These are phyloP conservation scores for Vitis rupestris DNA, from an alignment of 164 flowering plant species.

Conservation along the genomic window DNA sequence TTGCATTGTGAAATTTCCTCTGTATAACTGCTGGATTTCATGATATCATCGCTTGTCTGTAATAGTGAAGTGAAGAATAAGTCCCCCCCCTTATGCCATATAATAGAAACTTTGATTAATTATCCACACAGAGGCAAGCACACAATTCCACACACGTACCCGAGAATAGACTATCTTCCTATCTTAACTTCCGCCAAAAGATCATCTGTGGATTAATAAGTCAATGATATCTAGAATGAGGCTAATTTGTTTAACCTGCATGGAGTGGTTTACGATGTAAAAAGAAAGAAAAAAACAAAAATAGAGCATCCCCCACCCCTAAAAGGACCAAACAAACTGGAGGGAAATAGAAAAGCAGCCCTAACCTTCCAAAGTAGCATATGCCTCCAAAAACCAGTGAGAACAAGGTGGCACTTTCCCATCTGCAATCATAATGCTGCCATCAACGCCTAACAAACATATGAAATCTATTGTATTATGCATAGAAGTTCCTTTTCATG, in stretches of 20 bases:
- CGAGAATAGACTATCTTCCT: too few relatives aligned
- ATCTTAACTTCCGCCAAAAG: too few relatives aligned
- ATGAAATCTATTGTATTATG: conserved; percentile 1
- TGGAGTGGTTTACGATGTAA: too few relatives aligned
- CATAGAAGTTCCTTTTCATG: background rate
- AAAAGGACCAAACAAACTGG: background rate
- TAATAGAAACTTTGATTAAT: background rate
- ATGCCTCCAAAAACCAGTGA: conserved; percentile 74
- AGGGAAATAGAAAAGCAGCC: background rate
- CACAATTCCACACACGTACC: too few relatives aligned
- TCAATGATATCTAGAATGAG: too few relatives aligned
- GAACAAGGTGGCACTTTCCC: conserved; percentile 84
- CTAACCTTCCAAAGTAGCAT: conserved; percentile 88
- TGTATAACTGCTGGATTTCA: too few relatives aligned
- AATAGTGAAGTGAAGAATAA: too few relatives aligned
- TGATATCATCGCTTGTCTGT: too few relatives aligned
- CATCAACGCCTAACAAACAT: conserved; percentile 26
- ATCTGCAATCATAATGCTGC: conserved; percentile 62
- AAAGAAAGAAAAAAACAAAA: background rate
- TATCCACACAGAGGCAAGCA: background rate
- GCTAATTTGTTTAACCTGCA: too few relatives aligned
- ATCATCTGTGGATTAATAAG: too few relatives aligned
- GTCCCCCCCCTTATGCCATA: background rate
- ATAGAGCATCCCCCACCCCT: background rate
- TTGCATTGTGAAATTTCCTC: too few relatives aligned